These are phyloP conservation scores for Leccinum obscurum DNA, from an alignment of 768 basidiomycete genomes.

Conservation along the genomic window DNA sequence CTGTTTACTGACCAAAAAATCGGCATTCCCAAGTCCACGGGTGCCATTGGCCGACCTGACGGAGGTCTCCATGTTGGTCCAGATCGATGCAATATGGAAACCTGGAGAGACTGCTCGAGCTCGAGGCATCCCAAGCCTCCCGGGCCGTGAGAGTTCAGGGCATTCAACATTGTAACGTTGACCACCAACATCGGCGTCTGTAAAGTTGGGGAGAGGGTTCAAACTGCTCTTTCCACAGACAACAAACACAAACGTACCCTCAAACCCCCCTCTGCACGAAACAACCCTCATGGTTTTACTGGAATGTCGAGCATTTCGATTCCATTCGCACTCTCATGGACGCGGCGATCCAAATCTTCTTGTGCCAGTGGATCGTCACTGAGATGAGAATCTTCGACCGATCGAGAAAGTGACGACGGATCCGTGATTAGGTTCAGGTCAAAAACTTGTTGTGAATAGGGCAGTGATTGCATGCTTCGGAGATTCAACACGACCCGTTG, in stretches of 20 bases:
- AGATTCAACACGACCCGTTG: constrained; percentile 23
- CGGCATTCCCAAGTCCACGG: not conserved
- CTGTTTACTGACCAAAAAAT: not conserved
- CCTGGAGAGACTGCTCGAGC: no score
- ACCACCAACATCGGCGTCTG: not conserved
- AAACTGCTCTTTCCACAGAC: not conserved
- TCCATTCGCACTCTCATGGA: not conserved
- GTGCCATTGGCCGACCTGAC: not conserved
- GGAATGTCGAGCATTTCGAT: not conserved
- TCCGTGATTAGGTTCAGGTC: not conserved
- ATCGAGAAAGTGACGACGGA: not conserved
- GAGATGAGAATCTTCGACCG: not conserved
- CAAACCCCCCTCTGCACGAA: not conserved
- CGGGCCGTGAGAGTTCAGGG: no score
- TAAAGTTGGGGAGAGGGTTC: not conserved
- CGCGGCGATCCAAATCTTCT: not conserved
- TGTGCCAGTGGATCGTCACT: not conserved
- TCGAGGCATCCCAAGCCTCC: not conserved
- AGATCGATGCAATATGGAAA: not conserved
- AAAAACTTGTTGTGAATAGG: not conserved
- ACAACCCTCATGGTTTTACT: not conserved
- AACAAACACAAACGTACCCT: not conserved
- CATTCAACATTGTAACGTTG: not conserved
- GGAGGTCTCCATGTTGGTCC: not conserved
- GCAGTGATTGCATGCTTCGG: not conserved